Percentiles rank a stretch among this genome's conserved stretches.
Evolutionary conservation across 1,284 basidiomycete species (phyloP).

Genomic region (Puccinia sorghi): DNA sequence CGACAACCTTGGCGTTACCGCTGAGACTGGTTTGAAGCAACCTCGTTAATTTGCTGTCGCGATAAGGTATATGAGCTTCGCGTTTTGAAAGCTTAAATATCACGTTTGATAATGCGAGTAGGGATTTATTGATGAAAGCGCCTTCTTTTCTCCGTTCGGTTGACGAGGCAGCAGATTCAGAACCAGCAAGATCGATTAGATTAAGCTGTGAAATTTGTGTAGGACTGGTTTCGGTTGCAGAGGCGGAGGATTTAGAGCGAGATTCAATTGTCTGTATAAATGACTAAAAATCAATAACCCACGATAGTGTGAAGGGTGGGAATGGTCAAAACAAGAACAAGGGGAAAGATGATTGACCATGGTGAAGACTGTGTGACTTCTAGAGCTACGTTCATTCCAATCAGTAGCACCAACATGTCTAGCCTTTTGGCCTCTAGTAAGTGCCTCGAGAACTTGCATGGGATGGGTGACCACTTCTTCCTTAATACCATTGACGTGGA

Average conservation of each 20-base stretch:
- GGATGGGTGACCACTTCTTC: conserved; percentile 90
- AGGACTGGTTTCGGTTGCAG: conserved; percentile 54
- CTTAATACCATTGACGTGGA: conserved; percentile 69
- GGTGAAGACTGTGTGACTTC: conserved; percentile 89
- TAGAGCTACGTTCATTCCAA: conserved; percentile 91
- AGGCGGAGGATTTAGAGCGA: conserved; percentile 65
- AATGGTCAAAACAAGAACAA: neutral
- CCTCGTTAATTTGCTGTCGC: conserved; percentile 89
- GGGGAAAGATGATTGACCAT: conserved; percentile 64
- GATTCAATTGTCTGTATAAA: conserved; percentile 65
- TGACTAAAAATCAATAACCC: neutral
- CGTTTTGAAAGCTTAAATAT: conserved; percentile 64
- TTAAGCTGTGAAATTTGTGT: conserved; percentile 62
- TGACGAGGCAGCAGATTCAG: conserved; percentile 89
- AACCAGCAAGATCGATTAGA: conserved; percentile 94
- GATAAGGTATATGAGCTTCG: conserved; percentile 76
- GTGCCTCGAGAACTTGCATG: conserved; percentile 77
- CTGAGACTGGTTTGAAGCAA: conserved; percentile 91
- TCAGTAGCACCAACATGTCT: conserved; percentile 85
- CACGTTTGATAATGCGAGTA: conserved; percentile 59
- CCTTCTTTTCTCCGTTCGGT: conserved; percentile 88
- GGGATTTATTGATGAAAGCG: conserved; percentile 76
- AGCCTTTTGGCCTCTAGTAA: conserved; percentile 81
- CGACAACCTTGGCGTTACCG: conserved; percentile 91
- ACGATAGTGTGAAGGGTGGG: neutral